A percentile compares a stretch with the other conserved stretches of the same genome.
These are phyloP conservation scores for Ogataea siamensis DNA, from an alignment of 805 yeast species.

Conservation along the genomic window DNA sequence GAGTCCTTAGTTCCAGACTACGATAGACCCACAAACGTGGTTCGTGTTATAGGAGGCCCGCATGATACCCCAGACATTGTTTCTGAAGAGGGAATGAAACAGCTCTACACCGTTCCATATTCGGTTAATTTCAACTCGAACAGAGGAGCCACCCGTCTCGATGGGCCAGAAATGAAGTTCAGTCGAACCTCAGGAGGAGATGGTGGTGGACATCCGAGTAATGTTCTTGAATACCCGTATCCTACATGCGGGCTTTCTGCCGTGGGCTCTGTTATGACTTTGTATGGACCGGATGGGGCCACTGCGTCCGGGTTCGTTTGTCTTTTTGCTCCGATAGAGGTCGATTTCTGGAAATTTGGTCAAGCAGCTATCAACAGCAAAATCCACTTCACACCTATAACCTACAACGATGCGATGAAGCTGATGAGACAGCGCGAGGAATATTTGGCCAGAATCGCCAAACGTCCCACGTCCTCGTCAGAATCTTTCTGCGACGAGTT, in stretches of 20 bases:
- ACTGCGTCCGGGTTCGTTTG: slow-evolving; percentile 97
- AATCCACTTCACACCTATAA: slow-evolving; percentile 74
- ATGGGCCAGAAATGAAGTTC: slow-evolving; percentile 96
- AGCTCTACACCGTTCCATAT: slow-evolving; percentile 78
- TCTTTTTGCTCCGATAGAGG: slow-evolving; percentile 90
- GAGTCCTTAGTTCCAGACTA: slow-evolving; percentile 53
- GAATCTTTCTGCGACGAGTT: slow-evolving; percentile 67
- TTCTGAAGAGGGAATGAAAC: slow-evolving; percentile 65
- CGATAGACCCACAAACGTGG: slow-evolving; percentile 60
- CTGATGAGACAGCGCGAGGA: slow-evolving; percentile 62
- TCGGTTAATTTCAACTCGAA: slow-evolving; percentile 95
- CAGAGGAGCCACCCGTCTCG: slow-evolving; percentile 90
- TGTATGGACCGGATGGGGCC: slow-evolving; percentile 95
- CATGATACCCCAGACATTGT: slow-evolving; percentile 97
- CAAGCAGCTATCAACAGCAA: slow-evolving; percentile 93
- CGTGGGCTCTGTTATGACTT: slow-evolving; percentile 97
- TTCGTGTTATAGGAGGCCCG: slow-evolving; percentile 95
- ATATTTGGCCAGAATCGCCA: slow-evolving; percentile 40
- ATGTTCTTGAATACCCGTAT: slow-evolving; percentile 95
- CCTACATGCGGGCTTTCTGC: slow-evolving; percentile 95
- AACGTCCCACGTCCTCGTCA: slow-evolving; percentile 35
- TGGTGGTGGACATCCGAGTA: slow-evolving; percentile 96
- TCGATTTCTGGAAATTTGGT: slow-evolving; percentile 98
- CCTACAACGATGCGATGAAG: slow-evolving; percentile 63
- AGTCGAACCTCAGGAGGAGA: slow-evolving; percentile 95